Base-by-base conservation (phyloP, 805 yeast genomes). In the Grigorovia jiainica region DNA sequence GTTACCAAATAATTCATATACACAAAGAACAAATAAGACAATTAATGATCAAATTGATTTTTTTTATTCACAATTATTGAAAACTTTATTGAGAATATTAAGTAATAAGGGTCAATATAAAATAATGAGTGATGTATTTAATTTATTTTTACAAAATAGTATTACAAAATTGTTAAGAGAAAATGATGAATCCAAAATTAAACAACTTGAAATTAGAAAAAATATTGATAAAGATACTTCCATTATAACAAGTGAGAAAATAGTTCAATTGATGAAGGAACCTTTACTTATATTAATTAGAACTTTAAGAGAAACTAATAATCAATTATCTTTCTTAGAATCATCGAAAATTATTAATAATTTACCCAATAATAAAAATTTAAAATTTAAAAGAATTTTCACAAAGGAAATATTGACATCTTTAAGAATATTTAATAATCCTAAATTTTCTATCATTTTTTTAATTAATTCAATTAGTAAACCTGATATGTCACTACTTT, bases 351-450 rank as follows among this genome's bases (percentile, higher is more conserved):
- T 27, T 10, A 15, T 27, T 4, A 27, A 27, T 13, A 29, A 21
- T n/a, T 16, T 36, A 16, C 34, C 34, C n/a, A 24, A 19, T 11
- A 19, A 13, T 19, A 15, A 30, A 18, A 36, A 31, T 27, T 36
- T 36, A 16, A 13, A 33, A 18, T 59, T 59, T 29, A 52, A 47
- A 16, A 48, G 48, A n/a, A 45, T 42, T 15, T 20, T 59, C 3
- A 30, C 52, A 3, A 48, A 47, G 2, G 59, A 55, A 36, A 20
- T 59, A 20, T 38, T 54, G 5, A 34, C 50, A 5, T 48, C 57
- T 3, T 33, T 57, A 13, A 43, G 55, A 32, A 43, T 52, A 5
- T 58, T 56, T 20, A 51, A 57, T 29, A 64, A 60, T 37, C 57
- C 62, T 9, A 56, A 53, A 43, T 36, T 59, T 23, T 43, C 47